A percentile compares a stretch with the other conserved stretches of the same genome.
These are phyloP conservation scores for Paramecium biaurelia DNA, from an alignment of 73 alveolate genomes.

Conservation along the genomic window DNA sequence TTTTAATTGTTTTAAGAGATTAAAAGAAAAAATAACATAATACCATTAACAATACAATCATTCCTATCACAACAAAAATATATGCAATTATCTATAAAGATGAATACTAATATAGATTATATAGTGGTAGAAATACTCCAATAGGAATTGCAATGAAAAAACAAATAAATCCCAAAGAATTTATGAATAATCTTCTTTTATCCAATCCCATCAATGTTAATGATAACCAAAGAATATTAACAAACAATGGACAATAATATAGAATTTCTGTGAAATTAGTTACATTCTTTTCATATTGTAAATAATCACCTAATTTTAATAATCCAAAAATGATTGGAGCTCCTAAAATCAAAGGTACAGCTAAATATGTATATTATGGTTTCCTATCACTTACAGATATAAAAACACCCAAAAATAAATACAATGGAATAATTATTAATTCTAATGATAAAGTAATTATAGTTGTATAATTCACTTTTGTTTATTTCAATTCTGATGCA, in stretches of 20 bases:
- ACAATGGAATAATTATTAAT: neutral
- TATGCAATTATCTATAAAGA: neutral
- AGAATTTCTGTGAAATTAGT: neutral
- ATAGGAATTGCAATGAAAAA: slow-evolving; percentile 26
- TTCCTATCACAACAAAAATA: neutral
- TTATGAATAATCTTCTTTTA: neutral
- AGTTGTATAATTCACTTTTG: neutral
- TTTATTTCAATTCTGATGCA: neutral
- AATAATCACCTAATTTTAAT: neutral
- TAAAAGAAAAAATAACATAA: neutral
- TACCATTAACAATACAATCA: neutral
- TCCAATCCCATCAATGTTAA: neutral
- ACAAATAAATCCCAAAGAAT: neutral
- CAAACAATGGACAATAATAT: neutral
- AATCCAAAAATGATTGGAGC: neutral
- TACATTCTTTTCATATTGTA: neutral
- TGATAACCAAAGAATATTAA: neutral
- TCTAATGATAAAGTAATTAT: neutral
- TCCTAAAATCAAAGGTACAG: slow-evolving; percentile 11
- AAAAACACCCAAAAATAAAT: slow-evolving; percentile 14
- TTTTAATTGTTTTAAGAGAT: neutral
- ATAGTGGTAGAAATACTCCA: slow-evolving; percentile 17
- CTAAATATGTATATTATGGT: neutral
- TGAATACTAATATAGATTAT: neutral
- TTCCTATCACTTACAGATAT: slow-evolving; percentile 24